These are phyloP conservation scores for Parasarocladium wereldwijsianum DNA, from an alignment of 2,329 filamentous ascomycete genomes.

Conservation along the genomic window DNA sequence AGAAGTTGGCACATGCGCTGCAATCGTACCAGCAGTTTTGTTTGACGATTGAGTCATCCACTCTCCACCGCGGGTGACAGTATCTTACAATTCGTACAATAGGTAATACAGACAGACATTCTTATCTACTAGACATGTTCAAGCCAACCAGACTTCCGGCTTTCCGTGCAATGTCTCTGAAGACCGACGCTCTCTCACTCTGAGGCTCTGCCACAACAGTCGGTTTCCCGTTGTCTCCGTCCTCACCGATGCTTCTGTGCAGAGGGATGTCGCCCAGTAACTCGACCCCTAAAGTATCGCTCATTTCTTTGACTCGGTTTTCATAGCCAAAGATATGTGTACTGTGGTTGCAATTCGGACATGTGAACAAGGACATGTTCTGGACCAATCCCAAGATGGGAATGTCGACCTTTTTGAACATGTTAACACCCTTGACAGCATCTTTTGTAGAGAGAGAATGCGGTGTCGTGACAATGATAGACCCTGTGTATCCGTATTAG, in stretches of 20 bases:
- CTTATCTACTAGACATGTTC: background rate
- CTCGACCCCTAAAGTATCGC: constrained; percentile 56
- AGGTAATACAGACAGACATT: background rate
- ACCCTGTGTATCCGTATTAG: constrained; percentile 30
- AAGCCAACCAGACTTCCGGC: constrained; percentile 31
- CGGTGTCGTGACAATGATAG: constrained; percentile 81
- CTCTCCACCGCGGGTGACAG: too few relatives aligned
- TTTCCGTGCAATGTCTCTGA: constrained; percentile 51
- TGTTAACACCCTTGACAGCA: constrained; percentile 78
- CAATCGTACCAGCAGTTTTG: too few relatives aligned
- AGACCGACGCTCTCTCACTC: constrained; percentile 57
- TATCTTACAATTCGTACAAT: too few relatives aligned
- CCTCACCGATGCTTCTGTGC: constrained; percentile 72
- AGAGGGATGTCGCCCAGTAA: constrained; percentile 82
- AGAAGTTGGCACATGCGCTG: too few relatives aligned
- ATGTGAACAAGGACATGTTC: constrained; percentile 80
- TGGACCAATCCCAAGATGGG: constrained; percentile 77
- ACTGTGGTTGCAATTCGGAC: constrained; percentile 60
- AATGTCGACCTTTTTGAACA: constrained; percentile 78
- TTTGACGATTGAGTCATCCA: too few relatives aligned
- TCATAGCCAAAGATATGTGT: constrained; percentile 61
- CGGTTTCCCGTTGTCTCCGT: constrained; percentile 75
- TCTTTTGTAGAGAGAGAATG: constrained; percentile 89
- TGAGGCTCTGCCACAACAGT: constrained; percentile 79
- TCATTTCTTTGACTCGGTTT: constrained; percentile 52